These are phyloP conservation scores for Chaetothyriales sp. DNA, from an alignment of 2,329 filamentous ascomycete species.

Conservation along the genomic window DNA sequence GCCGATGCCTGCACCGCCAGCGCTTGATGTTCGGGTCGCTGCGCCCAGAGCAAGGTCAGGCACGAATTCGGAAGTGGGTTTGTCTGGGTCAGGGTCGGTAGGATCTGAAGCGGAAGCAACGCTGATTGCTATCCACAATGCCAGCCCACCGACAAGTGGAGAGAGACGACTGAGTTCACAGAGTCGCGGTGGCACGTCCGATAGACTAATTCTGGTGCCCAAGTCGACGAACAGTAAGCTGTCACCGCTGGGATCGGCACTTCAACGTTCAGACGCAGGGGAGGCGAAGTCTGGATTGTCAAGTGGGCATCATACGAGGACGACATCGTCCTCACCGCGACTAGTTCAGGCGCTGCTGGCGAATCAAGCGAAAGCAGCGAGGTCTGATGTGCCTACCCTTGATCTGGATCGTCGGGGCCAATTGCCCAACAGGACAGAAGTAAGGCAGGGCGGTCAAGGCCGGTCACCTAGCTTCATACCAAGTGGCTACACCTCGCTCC, in stretches of 20 bases:
- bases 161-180: conserved; percentile 14
- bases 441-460: conserved; percentile 1
- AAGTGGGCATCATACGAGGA: conserved; percentile 4
- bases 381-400: conserved; percentile 2
- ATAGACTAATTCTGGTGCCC: conserved; percentile 20
- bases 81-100: conserved; percentile 14
- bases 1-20: conserved; percentile 15
- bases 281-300: neutral
- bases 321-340: conserved; percentile 12
- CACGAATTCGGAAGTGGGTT: conserved; percentile 7
- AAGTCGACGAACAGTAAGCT: conserved; percentile 17
- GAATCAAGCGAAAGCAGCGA: conserved; percentile 6
- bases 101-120: conserved; percentile 27
- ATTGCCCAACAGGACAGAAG: too few relatives aligned
- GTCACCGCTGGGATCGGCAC: conserved; percentile 13
- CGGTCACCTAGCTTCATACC: conserved; percentile 9
- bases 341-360: conserved; percentile 10
- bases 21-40: too few relatives aligned
- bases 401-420: conserved; percentile 1
- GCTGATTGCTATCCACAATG: conserved; percentile 26
- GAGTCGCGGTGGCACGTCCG: conserved; percentile 4
- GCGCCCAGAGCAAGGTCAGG: neutral
- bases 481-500: conserved; percentile 19
- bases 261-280: conserved; percentile 3
- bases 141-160: conserved; percentile 22